Percentiles rank a stretch among this genome's conserved stretches.
Conservation (phyloP, 805 yeast genomes). For the Yarrowia sp. region DNA sequence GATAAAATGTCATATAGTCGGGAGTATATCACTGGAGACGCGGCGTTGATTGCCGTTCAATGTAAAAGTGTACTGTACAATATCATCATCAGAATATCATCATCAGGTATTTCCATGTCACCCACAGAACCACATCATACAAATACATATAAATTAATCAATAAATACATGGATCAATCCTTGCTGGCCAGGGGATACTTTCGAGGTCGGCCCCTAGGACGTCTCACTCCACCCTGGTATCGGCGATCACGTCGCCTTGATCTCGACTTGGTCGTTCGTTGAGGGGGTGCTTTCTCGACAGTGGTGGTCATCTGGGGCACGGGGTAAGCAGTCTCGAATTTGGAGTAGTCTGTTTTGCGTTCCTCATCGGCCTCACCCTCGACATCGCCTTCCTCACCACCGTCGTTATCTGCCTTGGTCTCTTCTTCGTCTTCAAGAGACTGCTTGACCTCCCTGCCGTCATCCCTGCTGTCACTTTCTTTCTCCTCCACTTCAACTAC, state of each 20-base stretch:
- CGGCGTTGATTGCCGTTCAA: no score
- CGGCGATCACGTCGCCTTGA: slow-evolving; percentile 11
- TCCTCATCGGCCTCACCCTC: background rate
- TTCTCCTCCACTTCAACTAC: background rate
- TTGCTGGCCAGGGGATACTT: slow-evolving; percentile 12
- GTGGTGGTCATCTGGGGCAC: background rate
- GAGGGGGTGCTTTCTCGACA: slow-evolving; percentile 4
- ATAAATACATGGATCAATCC: slow-evolving; percentile 5
- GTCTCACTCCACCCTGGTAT: slow-evolving; percentile 7
- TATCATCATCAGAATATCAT: background rate
- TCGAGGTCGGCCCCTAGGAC: slow-evolving; percentile 9
- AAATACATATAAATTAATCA: slow-evolving; percentile 3
- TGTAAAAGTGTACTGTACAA: no score
- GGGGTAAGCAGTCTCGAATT: slow-evolving; percentile 1
- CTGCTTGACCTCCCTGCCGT: background rate
- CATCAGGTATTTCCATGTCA: background rate
- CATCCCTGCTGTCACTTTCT: no score
- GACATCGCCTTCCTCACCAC: background rate
- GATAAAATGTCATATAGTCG: no score
- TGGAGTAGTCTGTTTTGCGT: slow-evolving; percentile 1
- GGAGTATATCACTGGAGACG: no score
- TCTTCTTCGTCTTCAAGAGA: no score
- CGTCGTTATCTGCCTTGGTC: background rate
- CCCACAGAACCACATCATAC: background rate
- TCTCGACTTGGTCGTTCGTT: background rate